Conservation (phyloP, 2,329 filamentous ascomycete species). For the Acrocalymma vagum region DNA sequence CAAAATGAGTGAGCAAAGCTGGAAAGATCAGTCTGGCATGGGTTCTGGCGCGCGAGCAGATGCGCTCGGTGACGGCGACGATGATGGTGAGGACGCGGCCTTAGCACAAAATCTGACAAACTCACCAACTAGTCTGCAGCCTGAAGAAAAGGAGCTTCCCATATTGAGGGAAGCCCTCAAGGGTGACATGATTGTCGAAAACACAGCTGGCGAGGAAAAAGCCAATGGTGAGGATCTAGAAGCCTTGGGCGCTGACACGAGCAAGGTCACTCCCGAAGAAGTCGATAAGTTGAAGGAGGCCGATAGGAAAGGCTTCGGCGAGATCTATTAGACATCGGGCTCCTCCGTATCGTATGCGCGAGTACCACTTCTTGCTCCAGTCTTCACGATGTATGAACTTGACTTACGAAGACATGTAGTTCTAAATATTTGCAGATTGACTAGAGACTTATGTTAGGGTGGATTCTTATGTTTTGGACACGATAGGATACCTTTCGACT, state of each 20-base stretch:
- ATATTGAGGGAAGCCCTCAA: constrained; percentile 43
- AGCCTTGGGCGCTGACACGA: too few species aligned
- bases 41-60: constrained; percentile 54
- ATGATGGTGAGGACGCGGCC: constrained; percentile 30
- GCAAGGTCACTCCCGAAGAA: too few species aligned
- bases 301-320: constrained; percentile 39
- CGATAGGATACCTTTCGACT: too few species aligned
- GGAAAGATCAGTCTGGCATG: constrained; percentile 59
- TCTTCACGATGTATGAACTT: too few species aligned
- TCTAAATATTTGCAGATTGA: too few species aligned
- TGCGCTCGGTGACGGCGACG: constrained; percentile 53
- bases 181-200: constrained; percentile 44
- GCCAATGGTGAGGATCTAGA: constrained; percentile 25
- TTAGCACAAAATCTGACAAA: constrained; percentile 3
- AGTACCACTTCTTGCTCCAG: too few species aligned
- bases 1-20: constrained; percentile 46
- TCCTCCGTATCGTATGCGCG: too few species aligned
- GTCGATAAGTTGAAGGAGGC: constrained; percentile 39
- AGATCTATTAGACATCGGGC: constrained; percentile 46
- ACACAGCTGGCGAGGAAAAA: constrained; percentile 17
- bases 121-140: constrained; percentile 5
- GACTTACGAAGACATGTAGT: too few species aligned
- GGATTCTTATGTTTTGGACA: too few species aligned
- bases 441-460: too few species aligned
- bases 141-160: constrained; percentile 20